These are phyloP conservation scores for Cylindrodendrum hubeiense DNA, from an alignment of 2,329 filamentous ascomycete genomes.

Conservation along the genomic window DNA sequence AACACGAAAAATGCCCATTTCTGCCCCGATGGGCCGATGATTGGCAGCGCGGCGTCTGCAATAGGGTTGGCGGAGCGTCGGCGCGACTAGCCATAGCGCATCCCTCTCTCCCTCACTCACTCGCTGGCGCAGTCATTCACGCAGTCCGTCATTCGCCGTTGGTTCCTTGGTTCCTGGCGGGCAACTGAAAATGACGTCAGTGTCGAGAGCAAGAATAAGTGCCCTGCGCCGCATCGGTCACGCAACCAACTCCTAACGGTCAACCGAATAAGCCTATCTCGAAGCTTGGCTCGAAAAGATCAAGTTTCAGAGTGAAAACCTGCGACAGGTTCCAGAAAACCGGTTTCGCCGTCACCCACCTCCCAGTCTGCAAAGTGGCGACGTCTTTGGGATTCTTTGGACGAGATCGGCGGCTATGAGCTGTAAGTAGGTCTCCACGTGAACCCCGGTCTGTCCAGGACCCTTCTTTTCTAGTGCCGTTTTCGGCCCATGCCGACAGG, in stretches of 20 bases:
- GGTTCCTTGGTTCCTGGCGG: not conserved
- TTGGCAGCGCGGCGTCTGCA: not conserved
- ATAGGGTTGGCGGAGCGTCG: not conserved
- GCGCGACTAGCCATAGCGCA: not conserved
- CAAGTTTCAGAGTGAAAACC: conserved; percentile 37
- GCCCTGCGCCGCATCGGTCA: not conserved
- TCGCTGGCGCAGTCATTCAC: not conserved
- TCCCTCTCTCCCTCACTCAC: not conserved
- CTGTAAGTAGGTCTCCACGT: conserved; percentile 21
- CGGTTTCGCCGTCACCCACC: conserved; percentile 31
- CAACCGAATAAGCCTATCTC: not conserved
- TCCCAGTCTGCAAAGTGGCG: conserved; percentile 29
- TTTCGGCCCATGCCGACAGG: conserved; percentile 27
- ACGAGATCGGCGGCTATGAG: conserved; percentile 36
- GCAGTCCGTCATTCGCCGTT: not conserved
- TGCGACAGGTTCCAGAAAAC: conserved; percentile 38
- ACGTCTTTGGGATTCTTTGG: conserved; percentile 32
- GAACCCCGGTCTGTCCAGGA: conserved; percentile 31
- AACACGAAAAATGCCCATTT: not conserved
- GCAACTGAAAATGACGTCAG: not conserved
- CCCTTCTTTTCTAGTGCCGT: conserved; percentile 23
- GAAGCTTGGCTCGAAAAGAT: not conserved
- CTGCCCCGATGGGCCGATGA: not conserved
- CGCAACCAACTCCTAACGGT: not conserved
- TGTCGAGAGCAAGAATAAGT: not conserved